Evolutionary conservation across 2,329 filamentous ascomycete genomes (phyloP).

Genomic region (Aspergillus sp.): DNA sequence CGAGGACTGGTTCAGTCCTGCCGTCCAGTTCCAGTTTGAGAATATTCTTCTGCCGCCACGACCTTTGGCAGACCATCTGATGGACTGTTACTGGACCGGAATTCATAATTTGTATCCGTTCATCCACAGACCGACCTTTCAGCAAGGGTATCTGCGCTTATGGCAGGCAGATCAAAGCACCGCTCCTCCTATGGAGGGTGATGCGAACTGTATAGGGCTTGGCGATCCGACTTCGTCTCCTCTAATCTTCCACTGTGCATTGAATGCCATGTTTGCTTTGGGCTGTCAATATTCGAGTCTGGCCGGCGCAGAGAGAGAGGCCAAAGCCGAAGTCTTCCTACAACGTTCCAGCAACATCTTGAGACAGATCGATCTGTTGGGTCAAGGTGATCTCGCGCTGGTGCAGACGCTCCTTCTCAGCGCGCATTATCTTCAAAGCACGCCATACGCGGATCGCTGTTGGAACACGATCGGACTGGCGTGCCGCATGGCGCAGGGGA

Average conservation of each 20-base stretch:
- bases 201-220: constrained; percentile 27
- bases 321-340: constrained; percentile 33
- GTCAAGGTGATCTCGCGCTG: constrained; percentile 36
- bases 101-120: constrained; percentile 46
- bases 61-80: constrained; percentile 39
- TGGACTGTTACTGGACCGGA: constrained; percentile 40
- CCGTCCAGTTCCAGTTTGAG: background rate
- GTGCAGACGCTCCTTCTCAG: constrained; percentile 43
- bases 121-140: constrained; percentile 42
- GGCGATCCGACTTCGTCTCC: constrained; percentile 30
- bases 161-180: constrained; percentile 11
- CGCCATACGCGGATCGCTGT: constrained; percentile 39
- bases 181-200: constrained; percentile 17
- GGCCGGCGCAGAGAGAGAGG: constrained; percentile 24
- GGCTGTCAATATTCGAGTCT: constrained; percentile 39
- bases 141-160: constrained; percentile 36
- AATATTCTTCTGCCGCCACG: constrained; percentile 36
- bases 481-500: constrained; percentile 40
- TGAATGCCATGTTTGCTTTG: constrained; percentile 45
- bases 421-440: constrained; percentile 42
- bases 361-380: constrained; percentile 37
- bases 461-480: constrained; percentile 46
- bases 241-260: constrained; percentile 42
- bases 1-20: background rate
- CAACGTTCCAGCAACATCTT: constrained; percentile 28